Base-by-base conservation (phyloP, 2,329 filamentous ascomycete genomes). In the Orbilia oligospora region DNA sequence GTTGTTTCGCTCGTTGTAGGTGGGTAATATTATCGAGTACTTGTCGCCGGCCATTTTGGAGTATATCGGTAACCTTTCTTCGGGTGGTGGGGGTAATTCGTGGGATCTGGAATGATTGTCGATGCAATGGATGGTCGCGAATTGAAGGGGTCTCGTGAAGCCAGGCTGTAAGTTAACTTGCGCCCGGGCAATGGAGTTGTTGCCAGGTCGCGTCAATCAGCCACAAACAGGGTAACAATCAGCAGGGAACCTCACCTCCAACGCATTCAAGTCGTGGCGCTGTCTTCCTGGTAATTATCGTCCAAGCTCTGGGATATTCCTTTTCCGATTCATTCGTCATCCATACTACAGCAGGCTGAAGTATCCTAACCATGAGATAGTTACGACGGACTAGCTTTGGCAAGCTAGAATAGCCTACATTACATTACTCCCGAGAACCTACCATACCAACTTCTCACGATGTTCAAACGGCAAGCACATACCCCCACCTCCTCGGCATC, bases 1-100 rank as follows among this genome's bases (percentile, higher is more conserved):
- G 87, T 99, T 99, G 85, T 91, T 91, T 84, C 96, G 93, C 89
- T 99, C 96, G 85, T 99, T 98, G 90, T 97, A 99, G 80, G 96
- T 99, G 73, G 96, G 96, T 81, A 99, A 90, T 84, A 99, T 95
- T 84, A 99, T 91, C 81, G 95, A 97, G 89, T 97, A 99, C 87
- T 95, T 97, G 88, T 96, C 88, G 81, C 88, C 86, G 61, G 75
- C 61, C 72, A 80, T 81, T 48, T 73, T 79, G 68, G 12, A 44
- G 16, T 66, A 33, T 61, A 33, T 48, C 10, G 53, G 38, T 70
- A n/a, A 8, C 16, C n/a, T 75, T 44, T 20, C 8, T 22, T 68
- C n/a, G 5, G 44, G 44, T 46, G 46, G 65, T 61, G 56, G 56
- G 38, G 30, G 33, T 46, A 30, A 24, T 56, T 56, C 24, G 64